Base-by-base conservation (phyloP, 2,329 filamentous ascomycete genomes). In the Ilyonectria robusta region DNA sequence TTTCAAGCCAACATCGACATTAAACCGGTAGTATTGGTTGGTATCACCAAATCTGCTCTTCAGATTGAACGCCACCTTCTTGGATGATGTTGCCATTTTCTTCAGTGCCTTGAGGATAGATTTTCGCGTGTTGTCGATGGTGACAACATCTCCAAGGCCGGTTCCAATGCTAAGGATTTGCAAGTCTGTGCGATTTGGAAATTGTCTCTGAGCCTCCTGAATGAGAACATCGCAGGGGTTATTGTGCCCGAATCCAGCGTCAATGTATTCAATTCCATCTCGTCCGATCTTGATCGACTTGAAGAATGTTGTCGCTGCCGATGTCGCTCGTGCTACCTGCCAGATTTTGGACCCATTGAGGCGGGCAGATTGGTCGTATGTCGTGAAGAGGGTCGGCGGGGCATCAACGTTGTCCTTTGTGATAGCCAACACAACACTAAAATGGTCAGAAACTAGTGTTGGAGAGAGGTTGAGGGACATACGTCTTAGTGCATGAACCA, bases 181-280 rank as follows among this genome's bases (percentile, higher is more conserved):
- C 56, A 59, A 50, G 17, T 42, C 13, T 26, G 48, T 26, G 17
- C 42, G 62, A 40, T 15, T 51, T 11, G 75, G 76, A 47, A 75
- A 79, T 50, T 73, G 66, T 3, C 44, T 50, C 48, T 64, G 44
- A 9, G 78, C 78, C 51, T 78, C 78, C 2, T 71, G 58, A 10
- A 79, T 72, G 11, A 80, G 66, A 2, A 76, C 67, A 23, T 77
- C 70, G 51, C 72, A 74, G 21, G 78, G 78, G 50, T 80, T 80
- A 60, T 80, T 80, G 37, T 75, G 69, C 2, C 76, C 76, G 23
- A 80, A 73, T 0, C 68, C 77, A 3, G 74, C 76, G 50, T 79
- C 78, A 26, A 80, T 69, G 35, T 77, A 79, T 19, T 76, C 73
- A 3, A 76, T 5, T 59, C 63, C 15, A 77, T 72, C 9, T 74